phyloP scores from a whole-genome alignment of 805 yeast genomes.

The Myxozyma monticola region DNA sequence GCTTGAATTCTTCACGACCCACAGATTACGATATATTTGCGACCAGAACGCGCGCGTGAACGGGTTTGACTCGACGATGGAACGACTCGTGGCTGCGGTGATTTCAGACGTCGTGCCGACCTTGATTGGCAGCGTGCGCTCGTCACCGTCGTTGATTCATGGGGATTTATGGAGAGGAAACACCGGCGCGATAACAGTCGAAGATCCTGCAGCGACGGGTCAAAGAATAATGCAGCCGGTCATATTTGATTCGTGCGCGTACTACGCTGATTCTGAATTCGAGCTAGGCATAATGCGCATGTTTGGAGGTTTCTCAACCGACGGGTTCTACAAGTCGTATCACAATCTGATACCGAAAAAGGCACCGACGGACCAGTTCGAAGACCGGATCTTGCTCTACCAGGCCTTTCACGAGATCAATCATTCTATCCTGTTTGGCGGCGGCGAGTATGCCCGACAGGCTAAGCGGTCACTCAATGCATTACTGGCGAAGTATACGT shows the following conservation, averaged over 20 bases:
- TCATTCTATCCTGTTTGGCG: constrained; percentile 28
- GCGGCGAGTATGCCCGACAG: constrained; percentile 23
- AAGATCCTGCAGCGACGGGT: background rate
- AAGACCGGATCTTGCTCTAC: constrained; percentile 25
- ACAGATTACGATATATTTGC: constrained; percentile 18
- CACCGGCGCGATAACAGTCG: constrained; percentile 11
- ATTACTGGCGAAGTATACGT: constrained; percentile 7
- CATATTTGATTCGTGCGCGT: constrained; percentile 27
- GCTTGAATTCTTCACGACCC: constrained; percentile 19
- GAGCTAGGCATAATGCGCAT: constrained; percentile 30
- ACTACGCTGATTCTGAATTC: constrained; percentile 28
- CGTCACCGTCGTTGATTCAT: constrained; percentile 26
- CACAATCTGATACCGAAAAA: constrained; percentile 20
- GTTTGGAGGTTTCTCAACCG: constrained; percentile 29
- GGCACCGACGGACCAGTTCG: constrained; percentile 25
- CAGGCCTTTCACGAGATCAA: constrained; percentile 26
- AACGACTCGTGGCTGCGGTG: constrained; percentile 4
- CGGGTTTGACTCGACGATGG: constrained; percentile 15
- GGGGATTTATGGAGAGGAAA: constrained; percentile 31
- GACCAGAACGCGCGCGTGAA: constrained; percentile 18
- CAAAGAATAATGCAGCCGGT: constrained; percentile 8
- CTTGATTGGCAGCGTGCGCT: constrained; percentile 3
- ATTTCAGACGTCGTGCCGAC: constrained; percentile 18
- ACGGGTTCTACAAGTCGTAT: constrained; percentile 17
- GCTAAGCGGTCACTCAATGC: constrained; percentile 18